Evolutionary conservation across 331 rosid genomes (phyloP).

Genomic region (Rhamnella rubrinervis): DNA sequence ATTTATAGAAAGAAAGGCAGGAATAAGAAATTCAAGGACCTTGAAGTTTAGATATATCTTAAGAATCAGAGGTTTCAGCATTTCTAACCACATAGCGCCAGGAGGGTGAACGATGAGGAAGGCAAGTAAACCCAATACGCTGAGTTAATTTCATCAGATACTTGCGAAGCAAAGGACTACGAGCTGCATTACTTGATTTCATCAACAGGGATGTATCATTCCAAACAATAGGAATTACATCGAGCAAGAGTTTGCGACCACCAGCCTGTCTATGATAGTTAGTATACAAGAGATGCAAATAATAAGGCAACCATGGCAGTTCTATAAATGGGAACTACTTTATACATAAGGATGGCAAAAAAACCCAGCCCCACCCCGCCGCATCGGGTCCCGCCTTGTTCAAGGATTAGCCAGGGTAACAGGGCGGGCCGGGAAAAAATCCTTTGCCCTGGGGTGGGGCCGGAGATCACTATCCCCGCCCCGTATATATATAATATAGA

Average conservation of each 20-base stretch:
- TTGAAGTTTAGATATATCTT: constrained; percentile 6
- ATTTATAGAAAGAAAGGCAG: neutral
- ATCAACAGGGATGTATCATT: constrained; percentile 60
- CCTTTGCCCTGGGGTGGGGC: no score
- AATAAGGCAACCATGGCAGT: constrained; percentile 9
- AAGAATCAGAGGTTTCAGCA: neutral
- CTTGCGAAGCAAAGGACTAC: constrained; percentile 83
- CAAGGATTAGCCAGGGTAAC: no score
- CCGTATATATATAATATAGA: no score
- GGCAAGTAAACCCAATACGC: constrained; percentile 77
- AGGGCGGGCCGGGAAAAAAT: no score
- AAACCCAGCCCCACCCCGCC: no score
- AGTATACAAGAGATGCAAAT: constrained; percentile 34
- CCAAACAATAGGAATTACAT: constrained; percentile 74
- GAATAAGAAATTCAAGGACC: constrained; percentile 2
- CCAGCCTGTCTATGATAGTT: constrained; percentile 70
- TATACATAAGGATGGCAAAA: no score
- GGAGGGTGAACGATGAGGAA: constrained; percentile 74
- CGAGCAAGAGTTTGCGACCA: constrained; percentile 70
- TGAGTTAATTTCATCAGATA: constrained; percentile 85
- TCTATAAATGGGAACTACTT: constrained; percentile 1
- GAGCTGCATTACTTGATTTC: constrained; percentile 72
- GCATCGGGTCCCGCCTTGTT: no score
- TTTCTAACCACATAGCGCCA: constrained; percentile 84
- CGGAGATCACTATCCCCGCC: no score